phyloP scores from a whole-genome alignment of 2,329 filamentous ascomycete genomes.

The Colletotrichum nymphaeae region DNA sequence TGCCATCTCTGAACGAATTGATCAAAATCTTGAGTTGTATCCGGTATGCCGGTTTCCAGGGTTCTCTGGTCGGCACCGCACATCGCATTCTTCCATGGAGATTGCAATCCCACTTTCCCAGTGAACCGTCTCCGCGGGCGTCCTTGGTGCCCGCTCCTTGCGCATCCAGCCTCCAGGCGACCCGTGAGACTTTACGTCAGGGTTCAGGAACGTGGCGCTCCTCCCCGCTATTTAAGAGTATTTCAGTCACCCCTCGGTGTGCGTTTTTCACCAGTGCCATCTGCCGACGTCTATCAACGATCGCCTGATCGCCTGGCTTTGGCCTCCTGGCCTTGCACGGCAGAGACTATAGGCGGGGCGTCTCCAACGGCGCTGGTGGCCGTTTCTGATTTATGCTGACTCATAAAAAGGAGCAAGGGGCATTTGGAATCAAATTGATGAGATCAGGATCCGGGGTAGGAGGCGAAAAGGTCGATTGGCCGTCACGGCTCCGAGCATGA shows the following conservation, averaged over 20 bases:
- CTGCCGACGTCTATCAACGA: background rate
- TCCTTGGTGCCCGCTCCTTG: background rate
- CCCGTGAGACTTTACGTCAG: constrained; percentile 23
- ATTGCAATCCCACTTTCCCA: background rate
- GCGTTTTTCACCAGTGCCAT: background rate
- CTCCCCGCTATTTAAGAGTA: constrained; percentile 1
- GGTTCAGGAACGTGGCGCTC: constrained; percentile 31
- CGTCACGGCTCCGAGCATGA: background rate
- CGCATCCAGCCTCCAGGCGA: background rate
- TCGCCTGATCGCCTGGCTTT: background rate
- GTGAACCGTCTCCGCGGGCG: background rate
- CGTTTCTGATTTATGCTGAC: constrained; percentile 8
- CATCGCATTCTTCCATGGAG: background rate
- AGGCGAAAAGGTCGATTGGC: background rate
- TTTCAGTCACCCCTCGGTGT: background rate
- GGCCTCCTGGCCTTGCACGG: background rate
- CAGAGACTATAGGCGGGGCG: background rate
- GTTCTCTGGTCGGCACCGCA: background rate
- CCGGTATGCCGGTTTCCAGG: background rate
- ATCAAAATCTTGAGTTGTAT: background rate
- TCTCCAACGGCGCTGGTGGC: background rate
- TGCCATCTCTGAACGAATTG: background rate
- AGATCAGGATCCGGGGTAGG: constrained; percentile 13
- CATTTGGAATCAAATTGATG: constrained; percentile 20
- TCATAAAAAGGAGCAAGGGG: constrained; percentile 1